A percentile compares a stretch with the other conserved stretches of the same genome.
phyloP scores from a whole-genome alignment of 352 stramenopile genomes.

The Globisporangium perplexum region DNA sequence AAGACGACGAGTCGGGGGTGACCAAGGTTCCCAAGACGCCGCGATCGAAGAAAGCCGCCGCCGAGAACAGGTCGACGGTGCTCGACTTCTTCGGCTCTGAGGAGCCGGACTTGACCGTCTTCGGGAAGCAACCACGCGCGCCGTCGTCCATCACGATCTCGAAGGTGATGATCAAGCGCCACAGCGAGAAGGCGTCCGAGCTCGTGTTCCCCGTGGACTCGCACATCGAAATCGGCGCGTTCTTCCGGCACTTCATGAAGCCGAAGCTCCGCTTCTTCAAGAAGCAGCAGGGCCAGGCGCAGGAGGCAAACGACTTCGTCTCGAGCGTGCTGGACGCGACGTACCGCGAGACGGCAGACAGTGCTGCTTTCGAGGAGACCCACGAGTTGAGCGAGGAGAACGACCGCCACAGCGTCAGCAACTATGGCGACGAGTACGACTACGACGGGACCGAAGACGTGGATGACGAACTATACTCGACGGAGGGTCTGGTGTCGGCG shows the following conservation, averaged over 20 bases:
- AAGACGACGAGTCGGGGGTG: constrained; percentile 19
- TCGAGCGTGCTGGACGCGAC: constrained; percentile 15
- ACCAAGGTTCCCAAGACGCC: constrained; percentile 22
- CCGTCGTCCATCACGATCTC: constrained; percentile 31
- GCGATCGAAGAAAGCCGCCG: constrained; percentile 9
- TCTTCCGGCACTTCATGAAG: constrained; percentile 78
- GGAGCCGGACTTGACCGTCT: constrained; percentile 31
- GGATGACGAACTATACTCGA: constrained; percentile 42
- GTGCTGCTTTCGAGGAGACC: not conserved
- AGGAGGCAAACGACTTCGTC: constrained; percentile 9
- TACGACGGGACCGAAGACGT: constrained; percentile 16
- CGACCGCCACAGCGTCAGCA: not conserved
- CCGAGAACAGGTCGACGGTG: constrained; percentile 38
- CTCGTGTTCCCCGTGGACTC: constrained; percentile 75
- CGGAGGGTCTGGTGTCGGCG: constrained; percentile 67
- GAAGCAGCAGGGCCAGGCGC: constrained; percentile 11
- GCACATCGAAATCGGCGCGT: constrained; percentile 59
- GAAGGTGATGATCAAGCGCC: constrained; percentile 44
- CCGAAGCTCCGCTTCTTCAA: constrained; percentile 65
- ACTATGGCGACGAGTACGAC: constrained; percentile 30
- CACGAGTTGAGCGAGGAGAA: not conserved
- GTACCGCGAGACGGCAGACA: constrained; percentile 27
- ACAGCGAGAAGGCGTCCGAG: constrained; percentile 47
- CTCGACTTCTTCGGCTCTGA: constrained; percentile 57
- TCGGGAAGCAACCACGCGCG: constrained; percentile 36